Conservation (phyloP, 345 rosid species). For the Mercurialis annua region DNA sequence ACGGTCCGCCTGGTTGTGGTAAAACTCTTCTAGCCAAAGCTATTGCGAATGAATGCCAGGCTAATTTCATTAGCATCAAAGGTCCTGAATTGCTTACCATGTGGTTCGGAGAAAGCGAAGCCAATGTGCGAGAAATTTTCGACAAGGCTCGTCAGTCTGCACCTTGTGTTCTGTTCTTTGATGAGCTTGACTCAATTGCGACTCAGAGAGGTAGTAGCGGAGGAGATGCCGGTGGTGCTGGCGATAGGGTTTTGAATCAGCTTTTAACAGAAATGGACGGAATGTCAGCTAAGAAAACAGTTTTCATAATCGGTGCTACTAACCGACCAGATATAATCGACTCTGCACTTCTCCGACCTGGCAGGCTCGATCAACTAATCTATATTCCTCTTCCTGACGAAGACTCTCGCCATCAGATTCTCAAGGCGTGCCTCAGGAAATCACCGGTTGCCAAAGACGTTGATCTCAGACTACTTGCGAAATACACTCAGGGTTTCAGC, state of each 20-base stretch:
- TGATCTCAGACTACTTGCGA: constrained; percentile 81
- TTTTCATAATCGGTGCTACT: constrained; percentile 92
- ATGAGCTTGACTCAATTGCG: constrained; percentile 95
- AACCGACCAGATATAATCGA: constrained; percentile 94
- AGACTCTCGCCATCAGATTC: constrained; percentile 78
- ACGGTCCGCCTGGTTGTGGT: constrained; percentile 98
- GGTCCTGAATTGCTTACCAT: constrained; percentile 95
- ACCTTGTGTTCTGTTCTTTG: constrained; percentile 91
- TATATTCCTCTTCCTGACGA: constrained; percentile 96
- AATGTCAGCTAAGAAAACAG: constrained; percentile 93
- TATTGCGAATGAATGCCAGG: constrained; percentile 95
- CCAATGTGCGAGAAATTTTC: constrained; percentile 91
- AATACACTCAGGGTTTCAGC: constrained; percentile 87
- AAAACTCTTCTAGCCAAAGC: constrained; percentile 98
- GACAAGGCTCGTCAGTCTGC: constrained; percentile 97
- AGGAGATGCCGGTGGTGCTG: constrained; percentile 98
- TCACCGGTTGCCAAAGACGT: constrained; percentile 86
- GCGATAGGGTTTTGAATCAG: constrained; percentile 91
- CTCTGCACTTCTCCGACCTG: constrained; percentile 91
- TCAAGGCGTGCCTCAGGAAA: constrained; percentile 83
- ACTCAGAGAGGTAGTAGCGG: constrained; percentile 95
- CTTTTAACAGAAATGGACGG: constrained; percentile 98
- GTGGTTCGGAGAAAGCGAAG: constrained; percentile 99
- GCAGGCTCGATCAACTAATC: constrained; percentile 93
- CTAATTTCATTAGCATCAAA: constrained; percentile 91